Conservation (phyloP, 2,329 filamentous ascomycete species). For the Fusarium mangiferae region DNA sequence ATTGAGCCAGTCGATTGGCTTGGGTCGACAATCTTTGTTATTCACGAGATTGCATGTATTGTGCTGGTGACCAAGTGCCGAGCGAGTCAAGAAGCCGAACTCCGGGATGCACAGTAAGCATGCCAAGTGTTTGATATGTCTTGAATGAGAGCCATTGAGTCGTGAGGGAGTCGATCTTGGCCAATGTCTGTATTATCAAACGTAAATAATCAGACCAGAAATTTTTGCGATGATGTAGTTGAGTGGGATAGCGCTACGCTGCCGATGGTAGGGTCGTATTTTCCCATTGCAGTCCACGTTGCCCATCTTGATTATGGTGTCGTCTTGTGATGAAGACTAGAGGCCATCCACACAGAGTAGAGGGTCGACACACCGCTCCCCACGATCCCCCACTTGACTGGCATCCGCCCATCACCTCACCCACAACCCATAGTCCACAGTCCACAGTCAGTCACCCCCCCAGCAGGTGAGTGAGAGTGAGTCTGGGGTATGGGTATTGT, state of each 20-base stretch:
- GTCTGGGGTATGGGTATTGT: slow-evolving; percentile 32
- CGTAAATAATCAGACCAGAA: slow-evolving; percentile 15
- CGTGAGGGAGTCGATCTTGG: not conserved
- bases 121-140: not conserved
- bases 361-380: slow-evolving; percentile 41
- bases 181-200: slow-evolving; percentile 13
- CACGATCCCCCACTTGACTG: slow-evolving; percentile 38
- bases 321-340: slow-evolving; percentile 25
- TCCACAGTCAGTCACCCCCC: slow-evolving; percentile 22
- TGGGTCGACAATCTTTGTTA: not conserved
- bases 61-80: slow-evolving; percentile 31
- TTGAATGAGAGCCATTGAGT: slow-evolving; percentile 9
- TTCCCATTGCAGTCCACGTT: slow-evolving; percentile 27
- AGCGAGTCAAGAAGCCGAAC: slow-evolving; percentile 30
- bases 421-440: not conserved
- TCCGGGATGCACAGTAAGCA: slow-evolving; percentile 13
- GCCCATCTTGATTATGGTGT: slow-evolving; percentile 19
- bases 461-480: slow-evolving; percentile 10
- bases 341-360: slow-evolving; percentile 36
- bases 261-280: slow-evolving; percentile 25
- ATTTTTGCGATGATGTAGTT: slow-evolving; percentile 20
- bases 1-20: slow-evolving; percentile 4
- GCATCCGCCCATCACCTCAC: slow-evolving; percentile 10
- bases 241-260: slow-evolving; percentile 23
- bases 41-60: not conserved